Conservation (phyloP, 148 eudicot species). For the Vaccinium vitisidaea region DNA sequence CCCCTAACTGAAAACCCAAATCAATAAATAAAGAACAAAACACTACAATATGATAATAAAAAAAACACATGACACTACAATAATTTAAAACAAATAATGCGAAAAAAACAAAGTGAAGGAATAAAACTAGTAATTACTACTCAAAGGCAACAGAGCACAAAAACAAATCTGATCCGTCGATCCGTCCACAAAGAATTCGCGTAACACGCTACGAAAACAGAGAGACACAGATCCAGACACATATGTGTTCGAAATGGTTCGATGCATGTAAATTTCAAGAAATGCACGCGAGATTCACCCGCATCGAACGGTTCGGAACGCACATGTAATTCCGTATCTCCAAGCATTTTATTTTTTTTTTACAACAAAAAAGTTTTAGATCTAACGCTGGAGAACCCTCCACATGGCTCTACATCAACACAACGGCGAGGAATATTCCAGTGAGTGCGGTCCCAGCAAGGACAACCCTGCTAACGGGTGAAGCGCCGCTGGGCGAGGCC, state of each 20-base stretch:
- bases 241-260: no score
- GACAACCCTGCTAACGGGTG: conserved; percentile 20
- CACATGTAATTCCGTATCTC: not conserved
- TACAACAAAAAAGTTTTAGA: not conserved
- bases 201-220: not conserved
- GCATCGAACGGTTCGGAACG: no score
- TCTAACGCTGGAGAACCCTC: conserved; percentile 15
- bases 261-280: no score
- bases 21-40: conserved; percentile 4
- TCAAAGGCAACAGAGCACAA: not conserved
- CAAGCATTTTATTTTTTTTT: not conserved
- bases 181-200: not conserved
- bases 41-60: not conserved
- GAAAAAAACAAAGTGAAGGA: not conserved
- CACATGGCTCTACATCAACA: conserved; percentile 34
- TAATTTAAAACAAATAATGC: no score
- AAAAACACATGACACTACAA: conserved; percentile 2
- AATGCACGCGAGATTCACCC: no score
- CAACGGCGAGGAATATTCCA: conserved; percentile 28
- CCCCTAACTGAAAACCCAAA: not conserved
- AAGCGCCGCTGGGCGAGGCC: conserved; percentile 13
- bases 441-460: conserved; percentile 35
- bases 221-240: not conserved
- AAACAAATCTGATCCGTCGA: conserved; percentile 28
- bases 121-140: not conserved